Evolutionary conservation across 2,329 filamentous ascomycete species (phyloP).

Genomic region (Claviceps fusiformis): DNA sequence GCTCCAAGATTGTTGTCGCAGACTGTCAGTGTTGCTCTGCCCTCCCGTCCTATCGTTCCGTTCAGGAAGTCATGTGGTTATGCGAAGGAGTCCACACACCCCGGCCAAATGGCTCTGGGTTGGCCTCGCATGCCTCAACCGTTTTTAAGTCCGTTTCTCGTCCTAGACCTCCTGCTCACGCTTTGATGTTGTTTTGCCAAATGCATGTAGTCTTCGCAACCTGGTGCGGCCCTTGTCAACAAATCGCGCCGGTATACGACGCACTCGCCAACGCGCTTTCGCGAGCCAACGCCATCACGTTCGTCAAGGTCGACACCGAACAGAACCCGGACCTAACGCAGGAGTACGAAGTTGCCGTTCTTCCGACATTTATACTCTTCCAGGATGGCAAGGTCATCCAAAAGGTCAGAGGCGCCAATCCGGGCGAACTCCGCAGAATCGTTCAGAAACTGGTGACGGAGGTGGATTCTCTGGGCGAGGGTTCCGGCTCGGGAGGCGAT

Average conservation of each 20-base stretch:
- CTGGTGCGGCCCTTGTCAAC: constrained; percentile 74
- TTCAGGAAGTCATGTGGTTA: too few relatives aligned
- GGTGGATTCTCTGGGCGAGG: constrained; percentile 40
- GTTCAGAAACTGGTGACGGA: constrained; percentile 60
- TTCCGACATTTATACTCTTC: constrained; percentile 89
- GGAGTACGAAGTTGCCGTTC: constrained; percentile 59
- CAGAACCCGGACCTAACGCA: constrained; percentile 58
- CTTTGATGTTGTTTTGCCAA: not conserved
- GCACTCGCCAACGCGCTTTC: constrained; percentile 59
- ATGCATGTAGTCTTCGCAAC: constrained; percentile 61
- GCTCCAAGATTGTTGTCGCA: constrained; percentile 67
- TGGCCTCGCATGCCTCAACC: too few relatives aligned
- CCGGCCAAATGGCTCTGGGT: too few relatives aligned
- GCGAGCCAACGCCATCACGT: constrained; percentile 59
- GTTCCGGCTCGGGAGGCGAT: constrained; percentile 20
- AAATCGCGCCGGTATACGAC: constrained; percentile 73
- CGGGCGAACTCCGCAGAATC: constrained; percentile 52
- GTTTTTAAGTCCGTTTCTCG: not conserved
- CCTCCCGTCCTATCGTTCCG: not conserved
- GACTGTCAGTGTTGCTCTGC: constrained; percentile 54
- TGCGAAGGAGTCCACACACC: too few relatives aligned
- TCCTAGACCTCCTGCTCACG: constrained; percentile 7
- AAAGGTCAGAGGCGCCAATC: constrained; percentile 62
- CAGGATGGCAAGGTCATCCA: constrained; percentile 54
- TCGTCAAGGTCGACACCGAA: constrained; percentile 80